Percentiles rank a stretch among this genome's conserved stretches.
phyloP scores from a whole-genome alignment of 352 stramenopile species.

The Globisporangium camurandrum region DNA sequence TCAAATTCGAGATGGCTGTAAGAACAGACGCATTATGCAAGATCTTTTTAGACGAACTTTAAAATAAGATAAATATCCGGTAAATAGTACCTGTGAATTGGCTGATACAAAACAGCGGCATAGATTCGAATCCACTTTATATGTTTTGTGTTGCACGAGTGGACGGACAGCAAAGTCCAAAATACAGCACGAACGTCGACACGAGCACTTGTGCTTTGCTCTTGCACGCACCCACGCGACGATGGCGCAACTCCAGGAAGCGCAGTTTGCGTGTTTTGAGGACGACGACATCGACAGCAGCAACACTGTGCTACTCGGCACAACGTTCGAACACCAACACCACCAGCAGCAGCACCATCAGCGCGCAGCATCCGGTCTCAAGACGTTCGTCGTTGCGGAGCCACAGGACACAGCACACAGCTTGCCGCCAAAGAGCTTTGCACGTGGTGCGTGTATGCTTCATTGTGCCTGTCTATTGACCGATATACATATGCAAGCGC shows the following conservation, averaged over 20 bases:
- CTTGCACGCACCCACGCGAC: too few relatives aligned
- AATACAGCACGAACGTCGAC: background rate
- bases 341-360: too few relatives aligned
- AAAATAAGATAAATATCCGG: too few relatives aligned
- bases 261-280: constrained; percentile 68
- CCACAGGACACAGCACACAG: constrained; percentile 14
- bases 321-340: constrained; percentile 13
- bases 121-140: background rate
- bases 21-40: too few relatives aligned
- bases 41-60: too few relatives aligned
- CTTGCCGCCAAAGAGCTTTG: constrained; percentile 49
- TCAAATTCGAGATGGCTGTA: too few relatives aligned
- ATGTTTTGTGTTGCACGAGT: constrained; percentile 1
- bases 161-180: constrained; percentile 10
- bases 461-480: background rate
- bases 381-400: constrained; percentile 12
- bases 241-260: constrained; percentile 48
- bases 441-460: constrained; percentile 23
- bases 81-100: too few relatives aligned
- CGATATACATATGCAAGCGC: background rate
- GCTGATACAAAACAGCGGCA: too few relatives aligned
- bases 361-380: constrained; percentile 7
- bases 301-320: constrained; percentile 11
- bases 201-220: too few relatives aligned
- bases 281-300: constrained; percentile 27